Evolutionary conservation across 2,329 filamentous ascomycete genomes (phyloP).

Genomic region (Colletotrichum spinosum): DNA sequence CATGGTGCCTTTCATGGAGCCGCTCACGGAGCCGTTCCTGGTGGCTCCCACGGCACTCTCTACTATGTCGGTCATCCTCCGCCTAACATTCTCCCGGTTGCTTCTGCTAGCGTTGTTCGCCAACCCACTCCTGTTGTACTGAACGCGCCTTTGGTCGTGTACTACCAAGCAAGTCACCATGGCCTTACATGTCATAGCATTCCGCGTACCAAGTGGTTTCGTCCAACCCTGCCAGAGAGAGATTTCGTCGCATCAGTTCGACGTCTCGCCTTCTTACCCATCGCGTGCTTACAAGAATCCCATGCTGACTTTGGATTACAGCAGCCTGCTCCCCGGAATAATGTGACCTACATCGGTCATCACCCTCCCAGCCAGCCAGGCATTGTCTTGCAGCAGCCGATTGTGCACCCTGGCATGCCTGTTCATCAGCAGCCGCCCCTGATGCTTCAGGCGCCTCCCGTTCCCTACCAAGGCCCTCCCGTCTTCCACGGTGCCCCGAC

Average conservation of each 20-base stretch:
- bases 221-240: not conserved
- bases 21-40: too few relatives aligned
- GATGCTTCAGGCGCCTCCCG: conserved; percentile 46
- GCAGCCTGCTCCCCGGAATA: conserved; percentile 45
- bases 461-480: conserved; percentile 21
- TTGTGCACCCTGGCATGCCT: conserved; percentile 41
- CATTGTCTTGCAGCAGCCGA: conserved; percentile 49
- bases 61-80: conserved; percentile 49
- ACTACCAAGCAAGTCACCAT: conserved; percentile 54
- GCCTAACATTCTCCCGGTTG: conserved; percentile 43
- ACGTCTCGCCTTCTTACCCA: not conserved
- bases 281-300: not conserved
- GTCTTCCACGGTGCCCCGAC: conserved; percentile 24
- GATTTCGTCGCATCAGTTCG: not conserved
- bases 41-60: conserved; percentile 15
- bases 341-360: conserved; percentile 44
- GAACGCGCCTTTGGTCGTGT: conserved; percentile 18
- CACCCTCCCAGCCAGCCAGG: conserved; percentile 42
- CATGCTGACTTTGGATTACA: conserved; percentile 37
- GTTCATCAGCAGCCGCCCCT: conserved; percentile 35
- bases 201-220: conserved; percentile 12
- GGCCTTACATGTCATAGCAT: not conserved
- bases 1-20: too few relatives aligned
- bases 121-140: conserved; percentile 21
- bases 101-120: conserved; percentile 13